phyloP scores from a whole-genome alignment of 345 rosid genomes.

The Brassica carinata region DNA sequence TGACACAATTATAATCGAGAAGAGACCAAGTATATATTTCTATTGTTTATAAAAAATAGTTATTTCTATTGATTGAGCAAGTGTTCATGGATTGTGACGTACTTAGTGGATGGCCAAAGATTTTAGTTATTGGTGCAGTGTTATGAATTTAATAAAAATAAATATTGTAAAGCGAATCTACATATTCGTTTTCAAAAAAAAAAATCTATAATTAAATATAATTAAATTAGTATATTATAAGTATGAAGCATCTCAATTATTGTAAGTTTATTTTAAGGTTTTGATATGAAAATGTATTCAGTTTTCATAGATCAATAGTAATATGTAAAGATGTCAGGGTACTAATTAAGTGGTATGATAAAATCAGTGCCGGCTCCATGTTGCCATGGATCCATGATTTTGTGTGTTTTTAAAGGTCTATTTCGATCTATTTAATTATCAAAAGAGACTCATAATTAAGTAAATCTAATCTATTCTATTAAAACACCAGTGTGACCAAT shows the following conservation, averaged over 20 bases:
- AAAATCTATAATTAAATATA: neutral
- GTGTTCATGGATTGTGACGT: neutral
- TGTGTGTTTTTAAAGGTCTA: too few species aligned
- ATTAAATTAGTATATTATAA: neutral
- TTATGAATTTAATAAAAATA: neutral
- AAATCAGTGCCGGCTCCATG: too few species aligned
- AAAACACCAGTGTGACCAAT: too few species aligned
- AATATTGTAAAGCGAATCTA: neutral
- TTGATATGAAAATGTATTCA: neutral
- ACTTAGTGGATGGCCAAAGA: slow-evolving; percentile 2
- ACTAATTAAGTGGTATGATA: neutral
- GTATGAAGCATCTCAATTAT: neutral
- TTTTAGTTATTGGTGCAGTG: neutral
- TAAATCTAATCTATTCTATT: too few species aligned
- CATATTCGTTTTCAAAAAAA: too few species aligned
- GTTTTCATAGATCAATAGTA: neutral
- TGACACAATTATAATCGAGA: neutral
- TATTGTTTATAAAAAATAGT: neutral
- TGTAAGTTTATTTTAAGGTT: neutral
- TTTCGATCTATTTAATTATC: too few species aligned
- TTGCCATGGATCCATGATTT: too few species aligned
- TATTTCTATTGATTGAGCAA: neutral
- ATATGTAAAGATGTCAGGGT: neutral
- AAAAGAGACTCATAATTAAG: too few species aligned
- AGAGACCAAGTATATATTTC: neutral